These are phyloP conservation scores for Delphinella strobiligena DNA, from an alignment of 2,329 filamentous ascomycete genomes.

Conservation along the genomic window DNA sequence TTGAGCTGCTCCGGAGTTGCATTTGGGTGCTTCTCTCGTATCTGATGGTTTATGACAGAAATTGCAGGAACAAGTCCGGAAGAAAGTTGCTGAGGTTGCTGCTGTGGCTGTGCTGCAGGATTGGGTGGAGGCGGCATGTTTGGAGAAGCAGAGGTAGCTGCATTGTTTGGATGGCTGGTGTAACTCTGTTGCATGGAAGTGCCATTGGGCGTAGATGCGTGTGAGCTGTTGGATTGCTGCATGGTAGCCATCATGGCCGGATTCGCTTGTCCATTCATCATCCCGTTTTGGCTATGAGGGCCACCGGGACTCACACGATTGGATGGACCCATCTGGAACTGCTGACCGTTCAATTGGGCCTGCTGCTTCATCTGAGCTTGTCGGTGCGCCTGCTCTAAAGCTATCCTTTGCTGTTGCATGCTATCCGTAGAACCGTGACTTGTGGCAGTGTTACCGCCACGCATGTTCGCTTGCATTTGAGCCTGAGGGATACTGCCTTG, in stretches of 20 bases:
- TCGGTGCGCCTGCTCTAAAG: conserved; percentile 11
- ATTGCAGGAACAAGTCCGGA: conserved; percentile 44
- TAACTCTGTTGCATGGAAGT: conserved; percentile 5
- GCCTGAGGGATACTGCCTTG: conserved; percentile 53
- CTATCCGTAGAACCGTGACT: conserved; percentile 3
- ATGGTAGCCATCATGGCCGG: conserved; percentile 8
- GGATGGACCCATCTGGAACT: conserved; percentile 9
- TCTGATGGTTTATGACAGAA: conserved; percentile 39
- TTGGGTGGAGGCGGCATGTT: conserved; percentile 25
- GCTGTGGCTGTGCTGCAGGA: conserved; percentile 18
- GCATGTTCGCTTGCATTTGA: conserved; percentile 25
- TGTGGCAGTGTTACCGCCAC: neutral
- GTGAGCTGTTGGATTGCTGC: conserved; percentile 12
- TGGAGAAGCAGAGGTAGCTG: conserved; percentile 21
- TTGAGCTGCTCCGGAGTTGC: conserved; percentile 42
- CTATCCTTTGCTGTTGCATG: conserved; percentile 9
- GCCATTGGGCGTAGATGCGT: neutral
- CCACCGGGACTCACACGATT: conserved; percentile 10
- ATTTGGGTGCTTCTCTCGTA: conserved; percentile 39
- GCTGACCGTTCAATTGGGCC: conserved; percentile 7
- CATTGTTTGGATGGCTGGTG: conserved; percentile 12
- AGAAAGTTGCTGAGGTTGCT: conserved; percentile 36
- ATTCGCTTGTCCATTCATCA: conserved; percentile 9
- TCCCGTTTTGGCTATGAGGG: conserved; percentile 2
- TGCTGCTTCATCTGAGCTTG: conserved; percentile 9